Evolutionary conservation across 768 basidiomycete genomes (phyloP).

Genomic region (Hypsizygus marmoreus): DNA sequence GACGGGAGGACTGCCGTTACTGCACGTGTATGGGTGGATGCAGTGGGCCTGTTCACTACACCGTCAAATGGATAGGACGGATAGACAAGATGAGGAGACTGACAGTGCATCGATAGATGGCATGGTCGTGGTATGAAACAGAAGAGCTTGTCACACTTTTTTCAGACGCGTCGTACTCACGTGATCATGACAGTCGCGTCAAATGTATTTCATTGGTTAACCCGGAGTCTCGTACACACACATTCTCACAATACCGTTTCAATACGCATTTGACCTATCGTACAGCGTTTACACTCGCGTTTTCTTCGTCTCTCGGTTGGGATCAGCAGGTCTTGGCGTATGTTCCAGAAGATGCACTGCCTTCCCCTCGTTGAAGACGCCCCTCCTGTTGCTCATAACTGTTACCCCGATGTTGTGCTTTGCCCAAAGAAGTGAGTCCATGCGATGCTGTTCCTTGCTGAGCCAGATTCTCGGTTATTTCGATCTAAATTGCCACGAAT

Average conservation of each 20-base stretch:
- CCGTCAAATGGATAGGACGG: background rate
- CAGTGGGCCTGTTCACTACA: slow-evolving; percentile 20
- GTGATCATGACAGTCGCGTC: slow-evolving; percentile 15
- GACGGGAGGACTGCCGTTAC: slow-evolving; percentile 41
- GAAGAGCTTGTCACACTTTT: slow-evolving; percentile 9
- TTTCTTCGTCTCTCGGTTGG: too few relatives aligned
- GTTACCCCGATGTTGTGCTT: slow-evolving; percentile 24
- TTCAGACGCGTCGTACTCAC: slow-evolving; percentile 13
- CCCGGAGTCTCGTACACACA: too few relatives aligned
- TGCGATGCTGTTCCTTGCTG: slow-evolving; percentile 49
- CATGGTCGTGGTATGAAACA: slow-evolving; percentile 8
- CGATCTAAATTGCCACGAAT: slow-evolving; percentile 41
- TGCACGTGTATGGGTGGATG: slow-evolving; percentile 30
- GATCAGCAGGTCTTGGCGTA: slow-evolving; percentile 71
- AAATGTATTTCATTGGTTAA: background rate
- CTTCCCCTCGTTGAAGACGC: slow-evolving; percentile 49
- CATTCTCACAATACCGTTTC: too few relatives aligned
- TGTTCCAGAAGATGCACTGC: slow-evolving; percentile 55
- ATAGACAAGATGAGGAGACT: background rate
- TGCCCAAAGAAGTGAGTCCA: slow-evolving; percentile 47
- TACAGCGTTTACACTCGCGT: too few relatives aligned
- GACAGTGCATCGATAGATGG: slow-evolving; percentile 16
- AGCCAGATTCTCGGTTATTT: slow-evolving; percentile 61
- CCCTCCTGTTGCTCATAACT: slow-evolving; percentile 44
- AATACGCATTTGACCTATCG: too few relatives aligned